These are phyloP conservation scores for Fragosphaeria purpurea DNA, from an alignment of 2,329 filamentous ascomycete species.

Conservation along the genomic window DNA sequence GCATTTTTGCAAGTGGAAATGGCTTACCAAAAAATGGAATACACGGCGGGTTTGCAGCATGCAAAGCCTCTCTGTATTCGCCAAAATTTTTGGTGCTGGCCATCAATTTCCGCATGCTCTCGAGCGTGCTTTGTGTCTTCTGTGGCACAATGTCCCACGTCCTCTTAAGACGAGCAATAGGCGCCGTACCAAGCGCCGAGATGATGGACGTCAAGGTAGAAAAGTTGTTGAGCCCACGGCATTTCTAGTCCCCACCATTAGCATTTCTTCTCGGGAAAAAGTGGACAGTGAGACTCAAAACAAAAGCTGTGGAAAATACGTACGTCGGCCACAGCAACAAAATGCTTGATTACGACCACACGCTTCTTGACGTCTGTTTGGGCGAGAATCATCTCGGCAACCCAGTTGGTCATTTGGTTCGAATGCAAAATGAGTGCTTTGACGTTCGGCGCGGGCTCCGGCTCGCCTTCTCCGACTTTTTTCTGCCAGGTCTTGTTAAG, in stretches of 20 bases:
- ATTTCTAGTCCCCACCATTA: constrained; percentile 57
- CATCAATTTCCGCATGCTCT: constrained; percentile 91
- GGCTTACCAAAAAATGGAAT: constrained; percentile 90
- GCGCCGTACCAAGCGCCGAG: constrained; percentile 85
- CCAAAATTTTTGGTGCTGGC: constrained; percentile 96
- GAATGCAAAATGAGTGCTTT: constrained; percentile 95
- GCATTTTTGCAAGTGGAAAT: too few species aligned
- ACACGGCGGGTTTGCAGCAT: constrained; percentile 88
- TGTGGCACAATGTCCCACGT: constrained; percentile 93
- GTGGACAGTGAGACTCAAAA: background rate
- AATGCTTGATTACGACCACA: constrained; percentile 96
- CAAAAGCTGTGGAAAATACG: constrained; percentile 21
- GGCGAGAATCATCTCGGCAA: constrained; percentile 95
- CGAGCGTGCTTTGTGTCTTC: constrained; percentile 67
- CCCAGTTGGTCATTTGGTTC: constrained; percentile 98
- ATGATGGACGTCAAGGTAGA: constrained; percentile 97
- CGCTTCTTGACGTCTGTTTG: constrained; percentile 92
- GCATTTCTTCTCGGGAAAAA: background rate
- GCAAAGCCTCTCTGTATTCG: constrained; percentile 87
- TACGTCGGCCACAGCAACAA: constrained; percentile 91
- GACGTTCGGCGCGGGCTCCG: constrained; percentile 84
- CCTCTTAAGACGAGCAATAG: constrained; percentile 83
- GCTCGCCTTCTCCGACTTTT: constrained; percentile 71
- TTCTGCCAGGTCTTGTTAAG: constrained; percentile 99
- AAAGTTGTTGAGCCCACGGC: constrained; percentile 86